Percentiles rank a stretch among this genome's conserved stretches.
Conservation (phyloP, 306 rosid species). For the Aeschynomene evenia region DNA sequence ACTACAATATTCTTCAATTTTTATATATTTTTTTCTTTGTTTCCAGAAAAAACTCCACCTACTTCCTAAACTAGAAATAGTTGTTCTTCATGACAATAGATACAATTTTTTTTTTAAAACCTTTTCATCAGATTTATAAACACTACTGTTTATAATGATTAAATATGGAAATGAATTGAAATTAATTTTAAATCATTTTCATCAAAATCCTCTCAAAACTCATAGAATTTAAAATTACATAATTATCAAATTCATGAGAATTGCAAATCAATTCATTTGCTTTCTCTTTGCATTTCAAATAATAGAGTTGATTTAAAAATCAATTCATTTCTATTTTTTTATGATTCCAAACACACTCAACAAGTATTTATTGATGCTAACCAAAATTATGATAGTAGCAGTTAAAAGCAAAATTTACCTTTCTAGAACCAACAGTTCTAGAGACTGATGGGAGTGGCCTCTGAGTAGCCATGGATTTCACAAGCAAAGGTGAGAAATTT, state of each 20-base stretch:
- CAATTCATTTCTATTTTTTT: too few relatives aligned
- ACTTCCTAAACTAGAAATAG: not conserved
- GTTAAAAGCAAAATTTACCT: constrained; percentile 39
- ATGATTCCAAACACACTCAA: too few relatives aligned
- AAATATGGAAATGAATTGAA: too few relatives aligned
- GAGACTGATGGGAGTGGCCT: constrained; percentile 59
- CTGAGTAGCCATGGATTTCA: constrained; percentile 74
- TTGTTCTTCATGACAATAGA: not conserved
- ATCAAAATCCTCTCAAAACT: too few relatives aligned
- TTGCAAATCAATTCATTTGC: too few relatives aligned
- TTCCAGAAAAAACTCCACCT: not conserved
- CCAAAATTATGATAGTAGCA: not conserved
- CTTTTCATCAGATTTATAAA: not conserved
- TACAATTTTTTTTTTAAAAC: not conserved
- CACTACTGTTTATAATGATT: too few relatives aligned
- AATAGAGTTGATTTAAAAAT: too few relatives aligned
- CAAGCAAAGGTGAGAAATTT: constrained; percentile 40
- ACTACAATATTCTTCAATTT: not conserved
- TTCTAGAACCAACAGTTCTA: constrained; percentile 57
- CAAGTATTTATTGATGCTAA: not conserved
- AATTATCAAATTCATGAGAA: too few relatives aligned
- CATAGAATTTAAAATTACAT: too few relatives aligned
- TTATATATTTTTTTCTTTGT: not conserved
- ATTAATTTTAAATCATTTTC: too few relatives aligned
- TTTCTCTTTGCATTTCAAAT: too few relatives aligned